phyloP scores from a whole-genome alignment of 2,329 filamentous ascomycete species.

The Cladosporium sphaerospermum region DNA sequence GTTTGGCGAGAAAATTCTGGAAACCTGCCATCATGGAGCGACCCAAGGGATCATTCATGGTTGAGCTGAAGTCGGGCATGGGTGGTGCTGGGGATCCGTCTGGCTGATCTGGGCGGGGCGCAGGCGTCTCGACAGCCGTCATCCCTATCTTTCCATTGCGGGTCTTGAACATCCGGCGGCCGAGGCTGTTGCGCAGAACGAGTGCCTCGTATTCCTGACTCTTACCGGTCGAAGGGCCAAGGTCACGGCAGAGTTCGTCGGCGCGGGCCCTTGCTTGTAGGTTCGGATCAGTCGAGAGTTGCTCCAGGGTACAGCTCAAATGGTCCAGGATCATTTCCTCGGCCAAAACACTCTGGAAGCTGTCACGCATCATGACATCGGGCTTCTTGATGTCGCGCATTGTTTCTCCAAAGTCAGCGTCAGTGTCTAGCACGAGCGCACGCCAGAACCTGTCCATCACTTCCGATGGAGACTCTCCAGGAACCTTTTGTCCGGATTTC shows the following conservation, averaged over 20 bases:
- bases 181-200: slow-evolving; percentile 2
- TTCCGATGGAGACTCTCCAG: not conserved
- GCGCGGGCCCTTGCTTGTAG: slow-evolving; percentile 1
- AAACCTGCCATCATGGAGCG: slow-evolving; percentile 3
- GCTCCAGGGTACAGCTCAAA: slow-evolving; percentile 7
- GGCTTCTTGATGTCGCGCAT: not conserved
- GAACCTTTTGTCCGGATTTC: not conserved
- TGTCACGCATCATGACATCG: not conserved
- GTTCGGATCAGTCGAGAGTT: not conserved
- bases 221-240: not conserved
- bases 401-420: not conserved
- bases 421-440: slow-evolving; percentile 1
- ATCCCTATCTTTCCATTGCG: slow-evolving; percentile 2
- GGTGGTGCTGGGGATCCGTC: not conserved
- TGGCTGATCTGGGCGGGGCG: not conserved
- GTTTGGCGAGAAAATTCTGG: not conserved
- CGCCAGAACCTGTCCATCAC: slow-evolving; percentile 5
- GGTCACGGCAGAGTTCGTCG: not conserved
- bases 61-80: not conserved
- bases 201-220: not conserved
- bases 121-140: slow-evolving; percentile 6
- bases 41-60: not conserved
- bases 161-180: slow-evolving; percentile 4
- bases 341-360: slow-evolving; percentile 4
- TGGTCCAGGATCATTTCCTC: slow-evolving; percentile 7